Conservation (phyloP, 441 rosid species). For the Adansonia madagascariensis region DNA sequence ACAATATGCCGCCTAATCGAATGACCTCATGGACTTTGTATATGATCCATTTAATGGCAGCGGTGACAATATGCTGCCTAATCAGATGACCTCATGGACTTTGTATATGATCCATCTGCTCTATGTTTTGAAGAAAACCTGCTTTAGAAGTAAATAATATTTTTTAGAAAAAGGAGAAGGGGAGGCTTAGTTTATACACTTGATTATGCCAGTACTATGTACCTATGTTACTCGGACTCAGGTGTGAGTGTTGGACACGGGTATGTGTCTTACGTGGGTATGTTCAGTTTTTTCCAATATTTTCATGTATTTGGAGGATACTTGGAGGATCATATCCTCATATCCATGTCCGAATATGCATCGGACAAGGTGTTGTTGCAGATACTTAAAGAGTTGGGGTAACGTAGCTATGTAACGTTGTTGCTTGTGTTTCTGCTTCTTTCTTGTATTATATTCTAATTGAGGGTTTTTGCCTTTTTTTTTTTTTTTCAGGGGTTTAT, state of each 20-base stretch:
- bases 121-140: not conserved
- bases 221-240: too few relatives aligned
- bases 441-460: constrained; percentile 25
- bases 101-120: not conserved
- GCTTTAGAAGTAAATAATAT: not conserved
- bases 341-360: too few relatives aligned
- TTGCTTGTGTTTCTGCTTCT: not conserved
- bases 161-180: not conserved
- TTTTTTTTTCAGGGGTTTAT: constrained; percentile 70
- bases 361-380: too few relatives aligned
- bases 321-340: too few relatives aligned
- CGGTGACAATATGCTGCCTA: not conserved
- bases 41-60: not conserved
- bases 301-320: too few relatives aligned
- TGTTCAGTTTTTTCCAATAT: too few relatives aligned
- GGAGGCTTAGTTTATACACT: not conserved
- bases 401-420: not conserved
- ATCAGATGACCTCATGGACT: not conserved
- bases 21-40: not conserved
- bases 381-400: too few relatives aligned
- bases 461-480: constrained; percentile 1
- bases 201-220: not conserved
- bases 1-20: not conserved
- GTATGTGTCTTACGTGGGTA: too few relatives aligned
- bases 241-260: too few relatives aligned